These are phyloP conservation scores for Fusarium sp. DNA, from an alignment of 2,329 filamentous ascomycete genomes.

Conservation along the genomic window DNA sequence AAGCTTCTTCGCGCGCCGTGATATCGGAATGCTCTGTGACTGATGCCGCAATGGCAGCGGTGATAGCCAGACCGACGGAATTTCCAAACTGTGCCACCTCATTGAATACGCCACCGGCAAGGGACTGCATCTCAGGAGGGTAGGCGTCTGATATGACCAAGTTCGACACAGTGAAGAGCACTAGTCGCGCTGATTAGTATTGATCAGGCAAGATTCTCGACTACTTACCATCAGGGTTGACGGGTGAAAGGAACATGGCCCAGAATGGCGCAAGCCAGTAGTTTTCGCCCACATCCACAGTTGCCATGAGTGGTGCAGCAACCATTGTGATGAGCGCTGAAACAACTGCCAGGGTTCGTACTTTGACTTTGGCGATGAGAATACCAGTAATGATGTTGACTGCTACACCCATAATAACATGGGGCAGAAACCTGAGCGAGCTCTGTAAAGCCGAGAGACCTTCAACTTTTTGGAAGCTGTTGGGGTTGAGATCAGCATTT, in stretches of 20 bases:
- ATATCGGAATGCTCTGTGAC: conserved; percentile 58
- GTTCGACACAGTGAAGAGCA: conserved; percentile 69
- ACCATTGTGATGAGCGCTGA: conserved; percentile 61
- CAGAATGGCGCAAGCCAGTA: conserved; percentile 66
- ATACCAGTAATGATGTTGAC: conserved; percentile 61
- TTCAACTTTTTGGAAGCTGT: conserved; percentile 65
- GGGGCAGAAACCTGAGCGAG: conserved; percentile 64
- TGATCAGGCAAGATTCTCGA: rapidly evolving
- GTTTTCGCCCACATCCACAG: conserved; percentile 61
- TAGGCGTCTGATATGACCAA: conserved; percentile 70
- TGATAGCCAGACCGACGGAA: conserved; percentile 66
- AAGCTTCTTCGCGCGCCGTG: conserved; percentile 48
- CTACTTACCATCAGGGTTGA: conserved; percentile 59
- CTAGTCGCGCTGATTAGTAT: conserved; percentile 38
- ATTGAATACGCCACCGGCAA: conserved; percentile 74
- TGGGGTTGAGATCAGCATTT: conserved; percentile 12
- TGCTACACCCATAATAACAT: conserved; percentile 59
- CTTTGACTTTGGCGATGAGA: conserved; percentile 57
- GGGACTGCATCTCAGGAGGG: conserved; percentile 66
- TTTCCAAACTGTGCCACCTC: conserved; percentile 71
- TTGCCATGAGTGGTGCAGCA: conserved; percentile 69
- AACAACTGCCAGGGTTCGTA: conserved; percentile 57
- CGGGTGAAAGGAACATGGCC: conserved; percentile 61
- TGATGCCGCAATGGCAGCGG: conserved; percentile 63
- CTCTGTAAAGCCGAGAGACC: conserved; percentile 61